phyloP scores from a whole-genome alignment of 2,329 filamentous ascomycete genomes.

The Colletotrichum tanaceti region DNA sequence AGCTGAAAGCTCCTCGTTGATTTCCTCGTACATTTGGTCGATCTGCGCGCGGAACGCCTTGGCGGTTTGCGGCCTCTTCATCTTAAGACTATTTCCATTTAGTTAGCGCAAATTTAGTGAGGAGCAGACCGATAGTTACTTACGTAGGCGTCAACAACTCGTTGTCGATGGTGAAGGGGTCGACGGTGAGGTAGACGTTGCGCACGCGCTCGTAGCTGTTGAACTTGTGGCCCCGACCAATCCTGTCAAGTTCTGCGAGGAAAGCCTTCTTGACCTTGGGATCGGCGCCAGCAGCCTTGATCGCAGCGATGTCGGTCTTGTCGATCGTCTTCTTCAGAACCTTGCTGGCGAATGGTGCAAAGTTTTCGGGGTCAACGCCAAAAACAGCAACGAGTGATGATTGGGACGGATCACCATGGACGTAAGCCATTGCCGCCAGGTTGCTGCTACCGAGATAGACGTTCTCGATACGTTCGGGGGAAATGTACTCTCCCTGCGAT shows the following conservation, averaged over 20 bases:
- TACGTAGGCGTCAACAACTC: slow-evolving; percentile 89
- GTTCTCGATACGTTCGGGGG: slow-evolving; percentile 96
- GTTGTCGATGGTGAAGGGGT: slow-evolving; percentile 95
- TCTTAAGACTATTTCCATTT: slow-evolving; percentile 61
- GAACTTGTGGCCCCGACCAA: slow-evolving; percentile 87
- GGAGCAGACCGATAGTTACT: slow-evolving; percentile 53
- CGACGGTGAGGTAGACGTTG: slow-evolving; percentile 79
- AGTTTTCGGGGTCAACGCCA: slow-evolving; percentile 85
- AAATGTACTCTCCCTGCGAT: slow-evolving; percentile 97
- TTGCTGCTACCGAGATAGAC: slow-evolving; percentile 86
- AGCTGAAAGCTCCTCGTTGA: slow-evolving; percentile 54
- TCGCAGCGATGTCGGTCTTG: slow-evolving; percentile 71
- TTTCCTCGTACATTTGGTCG: slow-evolving; percentile 67
- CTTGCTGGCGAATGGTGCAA: slow-evolving; percentile 83
- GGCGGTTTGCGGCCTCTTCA: slow-evolving; percentile 68
- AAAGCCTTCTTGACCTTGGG: slow-evolving; percentile 79
- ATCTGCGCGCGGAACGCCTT: slow-evolving; percentile 65
- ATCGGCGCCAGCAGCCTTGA: slow-evolving; percentile 76
- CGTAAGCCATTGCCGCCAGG: slow-evolving; percentile 83
- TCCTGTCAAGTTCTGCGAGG: slow-evolving; percentile 80
- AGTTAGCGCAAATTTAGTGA: slow-evolving; percentile 39
- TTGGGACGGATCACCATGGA: slow-evolving; percentile 90
- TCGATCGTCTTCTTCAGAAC: slow-evolving; percentile 76
- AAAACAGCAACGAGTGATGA: slow-evolving; percentile 87
- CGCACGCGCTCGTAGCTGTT: slow-evolving; percentile 89